Percentiles rank a stretch among this genome's conserved stretches.
These are phyloP conservation scores for Botrytis pseudocinerea DNA, from an alignment of 2,329 filamentous ascomycete genomes.

Conservation along the genomic window DNA sequence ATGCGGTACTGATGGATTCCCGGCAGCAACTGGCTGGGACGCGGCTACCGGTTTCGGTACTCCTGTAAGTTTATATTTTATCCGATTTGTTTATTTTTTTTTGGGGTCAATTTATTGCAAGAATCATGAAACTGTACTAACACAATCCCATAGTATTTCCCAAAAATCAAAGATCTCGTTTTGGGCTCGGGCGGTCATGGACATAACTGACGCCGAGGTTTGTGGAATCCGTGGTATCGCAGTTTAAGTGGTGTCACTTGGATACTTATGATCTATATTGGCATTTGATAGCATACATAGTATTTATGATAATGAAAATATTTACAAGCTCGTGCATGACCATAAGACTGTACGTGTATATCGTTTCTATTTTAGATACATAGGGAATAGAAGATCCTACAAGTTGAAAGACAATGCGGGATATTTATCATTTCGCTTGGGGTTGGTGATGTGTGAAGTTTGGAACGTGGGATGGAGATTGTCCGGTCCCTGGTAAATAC, in stretches of 20 bases:
- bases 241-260: neutral
- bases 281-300: neutral
- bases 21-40: constrained; percentile 41
- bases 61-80: constrained; percentile 28
- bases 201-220: neutral
- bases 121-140: neutral
- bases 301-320: neutral
- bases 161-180: constrained; percentile 5
- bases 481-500: too few species aligned
- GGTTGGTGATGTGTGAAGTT: too few species aligned
- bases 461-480: too few species aligned
- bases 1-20: constrained; percentile 40
- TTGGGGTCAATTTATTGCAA: too few species aligned
- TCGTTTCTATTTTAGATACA: neutral
- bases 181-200: neutral
- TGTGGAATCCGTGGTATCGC: neutral
- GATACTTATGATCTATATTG: neutral
- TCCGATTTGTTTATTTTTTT: neutral
- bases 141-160: neutral
- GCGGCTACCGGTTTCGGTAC: constrained; percentile 44
- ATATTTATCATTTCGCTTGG: too few species aligned
- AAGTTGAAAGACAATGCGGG: too few species aligned
- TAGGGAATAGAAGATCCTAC: too few species aligned
- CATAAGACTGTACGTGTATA: neutral
- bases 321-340: neutral